phyloP scores from a whole-genome alignment of 192 early-diverging fungal genomes.

The Linnemannia schmuckeri region DNA sequence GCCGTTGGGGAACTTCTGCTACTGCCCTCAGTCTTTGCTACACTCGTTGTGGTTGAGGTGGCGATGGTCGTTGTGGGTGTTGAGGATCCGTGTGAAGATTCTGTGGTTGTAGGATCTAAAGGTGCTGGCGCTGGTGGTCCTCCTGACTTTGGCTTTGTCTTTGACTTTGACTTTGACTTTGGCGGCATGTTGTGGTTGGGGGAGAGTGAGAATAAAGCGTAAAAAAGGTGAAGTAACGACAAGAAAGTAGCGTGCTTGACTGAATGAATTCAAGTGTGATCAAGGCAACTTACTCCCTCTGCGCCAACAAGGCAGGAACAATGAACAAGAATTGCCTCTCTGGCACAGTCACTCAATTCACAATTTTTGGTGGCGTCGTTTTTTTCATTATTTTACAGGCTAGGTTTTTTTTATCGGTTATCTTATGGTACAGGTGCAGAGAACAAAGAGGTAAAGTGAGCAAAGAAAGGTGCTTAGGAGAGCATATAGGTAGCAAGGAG shows the following conservation, averaged over 20 bases:
- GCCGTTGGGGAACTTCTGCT: background rate
- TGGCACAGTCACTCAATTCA: no score
- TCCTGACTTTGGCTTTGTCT: constrained; percentile 17
- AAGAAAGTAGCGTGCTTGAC: background rate
- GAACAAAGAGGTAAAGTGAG: no score
- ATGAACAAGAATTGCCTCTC: no score
- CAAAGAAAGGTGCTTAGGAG: constrained; percentile 5
- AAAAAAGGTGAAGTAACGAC: background rate
- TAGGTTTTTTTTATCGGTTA: no score
- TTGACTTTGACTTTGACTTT: constrained; percentile 14
- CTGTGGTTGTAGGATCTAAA: background rate
- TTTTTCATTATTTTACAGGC: background rate
- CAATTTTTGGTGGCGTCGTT: background rate
- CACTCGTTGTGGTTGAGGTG: background rate
- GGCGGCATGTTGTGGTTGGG: background rate
- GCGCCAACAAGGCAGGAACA: no score
- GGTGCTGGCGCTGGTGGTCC: constrained; percentile 8
- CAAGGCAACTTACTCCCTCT: background rate
- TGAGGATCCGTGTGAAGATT: constrained; percentile 2
- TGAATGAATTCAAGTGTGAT: background rate
- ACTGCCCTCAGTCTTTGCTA: background rate
- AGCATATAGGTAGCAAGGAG: constrained; percentile 43
- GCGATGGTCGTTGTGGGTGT: background rate
- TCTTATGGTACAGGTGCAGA: no score
- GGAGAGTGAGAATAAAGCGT: background rate